These are phyloP conservation scores for Arabidopsis suecica DNA, from an alignment of 345 rosid genomes.

Conservation along the genomic window DNA sequence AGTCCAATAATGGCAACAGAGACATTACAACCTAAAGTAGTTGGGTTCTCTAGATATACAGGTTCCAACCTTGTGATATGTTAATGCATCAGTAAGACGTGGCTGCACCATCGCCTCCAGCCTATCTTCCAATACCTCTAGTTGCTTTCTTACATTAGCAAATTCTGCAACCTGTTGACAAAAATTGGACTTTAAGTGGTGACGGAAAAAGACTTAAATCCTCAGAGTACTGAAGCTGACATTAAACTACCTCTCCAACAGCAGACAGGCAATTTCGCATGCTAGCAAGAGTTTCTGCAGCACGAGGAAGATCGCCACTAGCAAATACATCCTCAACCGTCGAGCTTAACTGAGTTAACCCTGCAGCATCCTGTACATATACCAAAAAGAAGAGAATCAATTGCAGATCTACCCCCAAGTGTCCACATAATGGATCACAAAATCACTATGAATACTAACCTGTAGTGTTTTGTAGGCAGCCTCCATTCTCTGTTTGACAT, in stretches of 20 bases:
- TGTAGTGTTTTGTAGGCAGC: conserved; percentile 91
- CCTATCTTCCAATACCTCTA: conserved; percentile 93
- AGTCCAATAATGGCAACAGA: conserved; percentile 29
- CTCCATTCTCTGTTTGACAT: conserved; percentile 97
- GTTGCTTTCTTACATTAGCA: conserved; percentile 95
- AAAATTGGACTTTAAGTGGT: conserved; percentile 6
- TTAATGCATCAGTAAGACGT: conserved; percentile 89
- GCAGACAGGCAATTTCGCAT: conserved; percentile 99
- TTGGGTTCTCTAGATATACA: background rate
- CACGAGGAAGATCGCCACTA: conserved; percentile 97
- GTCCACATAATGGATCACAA: conserved; percentile 11
- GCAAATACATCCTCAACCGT: conserved; percentile 98
- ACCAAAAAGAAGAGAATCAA: conserved; percentile 3
- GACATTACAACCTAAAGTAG: background rate
- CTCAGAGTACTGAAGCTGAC: conserved; percentile 1
- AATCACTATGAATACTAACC: conserved; percentile 48
- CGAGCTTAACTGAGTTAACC: conserved; percentile 91
- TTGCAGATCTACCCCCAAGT: background rate
- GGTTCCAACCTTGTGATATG: conserved; percentile 76
- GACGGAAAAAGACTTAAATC: background rate
- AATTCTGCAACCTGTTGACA: conserved; percentile 89
- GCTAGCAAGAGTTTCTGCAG: conserved; percentile 98
- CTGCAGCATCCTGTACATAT: conserved; percentile 85
- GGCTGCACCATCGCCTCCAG: conserved; percentile 97
- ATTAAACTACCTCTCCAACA: conserved; percentile 81